Conservation (phyloP, 306 rosid species). For the Pyrus communis region DNA sequence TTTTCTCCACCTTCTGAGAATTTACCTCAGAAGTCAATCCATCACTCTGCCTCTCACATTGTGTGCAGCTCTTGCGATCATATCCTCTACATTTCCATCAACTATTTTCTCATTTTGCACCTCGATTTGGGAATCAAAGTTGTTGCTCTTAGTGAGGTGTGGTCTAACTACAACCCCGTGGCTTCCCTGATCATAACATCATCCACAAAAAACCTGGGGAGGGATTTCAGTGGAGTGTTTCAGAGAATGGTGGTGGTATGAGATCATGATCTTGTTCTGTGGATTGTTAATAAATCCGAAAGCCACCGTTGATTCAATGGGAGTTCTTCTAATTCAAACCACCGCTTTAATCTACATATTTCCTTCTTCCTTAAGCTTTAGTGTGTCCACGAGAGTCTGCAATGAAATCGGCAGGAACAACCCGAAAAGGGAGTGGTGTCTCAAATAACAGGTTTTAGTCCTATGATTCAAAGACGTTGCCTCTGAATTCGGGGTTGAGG, state of each 20-base stretch:
- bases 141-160: slow-evolving; percentile 70
- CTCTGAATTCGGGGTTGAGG: background rate
- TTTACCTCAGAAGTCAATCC: slow-evolving; percentile 76
- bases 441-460: background rate
- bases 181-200: slow-evolving; percentile 48
- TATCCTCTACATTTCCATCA: slow-evolving; percentile 66
- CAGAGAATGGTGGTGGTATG: slow-evolving; percentile 96
- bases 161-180: slow-evolving; percentile 62
- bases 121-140: slow-evolving; percentile 59
- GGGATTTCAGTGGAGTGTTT: slow-evolving; percentile 46
- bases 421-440: slow-evolving; percentile 25
- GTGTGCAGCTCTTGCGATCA: slow-evolving; percentile 55
- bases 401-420: slow-evolving; percentile 67
- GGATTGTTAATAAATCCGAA: slow-evolving; percentile 52
- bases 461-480: slow-evolving; percentile 6
- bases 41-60: slow-evolving; percentile 73
- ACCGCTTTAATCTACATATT: slow-evolving; percentile 75
- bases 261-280: slow-evolving; percentile 80
- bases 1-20: slow-evolving; percentile 64
- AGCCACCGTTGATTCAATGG: slow-evolving; percentile 90
- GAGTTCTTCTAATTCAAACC: slow-evolving; percentile 73
- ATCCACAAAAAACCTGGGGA: slow-evolving; percentile 57
- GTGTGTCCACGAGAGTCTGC: slow-evolving; percentile 81
- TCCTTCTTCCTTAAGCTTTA: slow-evolving; percentile 74
- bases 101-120: slow-evolving; percentile 44